phyloP scores from a whole-genome alignment of 2,329 filamentous ascomycete species.

The Incumbomyces lentus region DNA sequence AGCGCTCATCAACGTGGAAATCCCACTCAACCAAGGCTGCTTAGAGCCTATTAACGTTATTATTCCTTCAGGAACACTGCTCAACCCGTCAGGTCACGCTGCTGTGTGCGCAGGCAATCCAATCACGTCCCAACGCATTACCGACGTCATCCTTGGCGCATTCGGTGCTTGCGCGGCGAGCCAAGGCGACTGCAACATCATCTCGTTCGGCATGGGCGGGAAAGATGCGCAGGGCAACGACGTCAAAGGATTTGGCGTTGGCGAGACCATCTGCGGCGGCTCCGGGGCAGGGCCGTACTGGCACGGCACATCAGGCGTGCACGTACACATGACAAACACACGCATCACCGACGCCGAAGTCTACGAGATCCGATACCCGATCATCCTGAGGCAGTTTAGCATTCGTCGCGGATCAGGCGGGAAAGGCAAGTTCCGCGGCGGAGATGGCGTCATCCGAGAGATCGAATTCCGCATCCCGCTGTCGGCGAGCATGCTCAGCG shows the following conservation, averaged over 20 bases:
- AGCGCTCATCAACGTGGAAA: conserved; percentile 68
- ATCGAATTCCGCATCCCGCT: conserved; percentile 76
- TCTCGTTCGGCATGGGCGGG: conserved; percentile 72
- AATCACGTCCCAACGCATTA: conserved; percentile 66
- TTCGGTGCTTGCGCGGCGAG: conserved; percentile 69
- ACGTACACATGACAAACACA: conserved; percentile 82
- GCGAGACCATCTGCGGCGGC: conserved; percentile 77
- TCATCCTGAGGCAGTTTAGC: conserved; percentile 62
- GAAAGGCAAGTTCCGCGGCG: conserved; percentile 55
- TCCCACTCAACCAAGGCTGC: conserved; percentile 79
- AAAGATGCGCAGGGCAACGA: conserved; percentile 20
- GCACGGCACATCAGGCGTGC: conserved; percentile 66
- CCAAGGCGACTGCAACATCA: conserved; percentile 74
- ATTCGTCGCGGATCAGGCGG: conserved; percentile 57
- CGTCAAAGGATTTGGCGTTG: conserved; percentile 68
- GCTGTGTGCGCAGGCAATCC: conserved; percentile 79
- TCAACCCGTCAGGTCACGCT: conserved; percentile 64
- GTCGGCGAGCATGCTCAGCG: conserved; percentile 68
- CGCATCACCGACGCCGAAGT: conserved; percentile 75
- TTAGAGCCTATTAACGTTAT: conserved; percentile 63
- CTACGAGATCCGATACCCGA: conserved; percentile 69
- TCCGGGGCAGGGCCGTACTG: conserved; percentile 65
- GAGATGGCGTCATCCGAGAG: conserved; percentile 70
- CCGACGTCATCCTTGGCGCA: conserved; percentile 70
- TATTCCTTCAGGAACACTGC: conserved; percentile 61